Evolutionary conservation across 78 protist species (phyloP).

Genomic region (Speleostelium caveatum): DNA sequence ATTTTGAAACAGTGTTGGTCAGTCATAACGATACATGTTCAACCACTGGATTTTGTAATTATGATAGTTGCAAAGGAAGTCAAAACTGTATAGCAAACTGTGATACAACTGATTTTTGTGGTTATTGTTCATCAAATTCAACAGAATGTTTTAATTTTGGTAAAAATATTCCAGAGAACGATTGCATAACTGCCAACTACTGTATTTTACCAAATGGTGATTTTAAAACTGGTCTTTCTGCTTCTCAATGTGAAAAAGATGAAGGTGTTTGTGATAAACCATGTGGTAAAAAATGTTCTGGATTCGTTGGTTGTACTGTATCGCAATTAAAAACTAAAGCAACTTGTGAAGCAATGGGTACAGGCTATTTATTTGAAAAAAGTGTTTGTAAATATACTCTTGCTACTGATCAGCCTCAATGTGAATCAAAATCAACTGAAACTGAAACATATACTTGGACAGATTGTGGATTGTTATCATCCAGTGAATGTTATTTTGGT

Average conservation of each 20-base stretch:
- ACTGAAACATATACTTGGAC: too few relatives aligned
- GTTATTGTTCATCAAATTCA: constrained; percentile 41
- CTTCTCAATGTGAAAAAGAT: constrained; percentile 2
- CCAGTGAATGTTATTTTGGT: constrained; percentile 1
- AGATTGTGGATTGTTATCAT: constrained; percentile 2
- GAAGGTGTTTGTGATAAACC: constrained; percentile 7
- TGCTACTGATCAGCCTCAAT: background rate
- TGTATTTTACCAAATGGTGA: constrained; percentile 27
- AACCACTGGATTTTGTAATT: constrained; percentile 4
- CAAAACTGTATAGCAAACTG: background rate
- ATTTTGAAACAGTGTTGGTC: background rate
- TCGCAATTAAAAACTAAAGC: background rate
- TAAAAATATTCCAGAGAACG: too few relatives aligned
- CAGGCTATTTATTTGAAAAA: background rate
- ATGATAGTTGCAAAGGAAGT: background rate
- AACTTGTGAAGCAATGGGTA: background rate
- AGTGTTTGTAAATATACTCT: background rate
- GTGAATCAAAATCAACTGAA: background rate
- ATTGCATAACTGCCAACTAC: background rate
- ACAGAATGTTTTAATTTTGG: constrained; percentile 24
- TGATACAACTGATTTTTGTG: constrained; percentile 13
- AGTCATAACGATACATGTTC: background rate
- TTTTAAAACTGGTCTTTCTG: background rate
- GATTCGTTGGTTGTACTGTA: background rate
- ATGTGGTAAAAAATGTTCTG: constrained; percentile 48